Evolutionary conservation across 352 stramenopile genomes (phyloP).

Genomic region (Phytophthora pluvialis): DNA sequence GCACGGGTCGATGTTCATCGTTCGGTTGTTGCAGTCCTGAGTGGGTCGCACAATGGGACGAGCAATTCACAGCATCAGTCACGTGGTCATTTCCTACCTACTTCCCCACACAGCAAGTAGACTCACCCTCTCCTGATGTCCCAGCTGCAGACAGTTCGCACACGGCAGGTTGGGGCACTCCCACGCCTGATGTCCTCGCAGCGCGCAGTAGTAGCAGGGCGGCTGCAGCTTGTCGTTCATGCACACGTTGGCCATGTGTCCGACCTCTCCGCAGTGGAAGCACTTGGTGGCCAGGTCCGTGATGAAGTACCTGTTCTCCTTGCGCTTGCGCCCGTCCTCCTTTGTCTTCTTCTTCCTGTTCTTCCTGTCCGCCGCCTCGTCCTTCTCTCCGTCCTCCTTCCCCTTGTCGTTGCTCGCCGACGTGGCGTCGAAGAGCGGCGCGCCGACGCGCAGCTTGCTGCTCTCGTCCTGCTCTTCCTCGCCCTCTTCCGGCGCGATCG

Average conservation of each 20-base stretch:
- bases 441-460: conserved; percentile 52
- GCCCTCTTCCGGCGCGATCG: conserved; percentile 39
- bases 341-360: conserved; percentile 37
- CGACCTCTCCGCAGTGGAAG: conserved; percentile 84
- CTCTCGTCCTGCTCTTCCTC: conserved; percentile 22
- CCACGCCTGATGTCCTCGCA: conserved; percentile 75
- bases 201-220: conserved; percentile 83
- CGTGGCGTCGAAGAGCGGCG: conserved; percentile 49
- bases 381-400: conserved; percentile 12
- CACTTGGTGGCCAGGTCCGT: conserved; percentile 86
- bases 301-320: conserved; percentile 82
- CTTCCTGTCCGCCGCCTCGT: conserved; percentile 18
- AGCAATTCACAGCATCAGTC: conserved; percentile 4
- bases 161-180: conserved; percentile 76
- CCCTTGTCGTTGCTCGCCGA: conserved; percentile 9
- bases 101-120: neutral
- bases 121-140: conserved; percentile 65
- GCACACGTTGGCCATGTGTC: conserved; percentile 79
- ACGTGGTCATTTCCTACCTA: neutral
- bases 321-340: conserved; percentile 48
- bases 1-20: conserved; percentile 48
- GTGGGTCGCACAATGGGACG: neutral
- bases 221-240: conserved; percentile 74
- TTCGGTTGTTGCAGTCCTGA: conserved; percentile 67
- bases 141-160: conserved; percentile 67